These are phyloP conservation scores for Geotrichum siamense DNA, from an alignment of 1,139 yeast species.

Conservation along the genomic window DNA sequence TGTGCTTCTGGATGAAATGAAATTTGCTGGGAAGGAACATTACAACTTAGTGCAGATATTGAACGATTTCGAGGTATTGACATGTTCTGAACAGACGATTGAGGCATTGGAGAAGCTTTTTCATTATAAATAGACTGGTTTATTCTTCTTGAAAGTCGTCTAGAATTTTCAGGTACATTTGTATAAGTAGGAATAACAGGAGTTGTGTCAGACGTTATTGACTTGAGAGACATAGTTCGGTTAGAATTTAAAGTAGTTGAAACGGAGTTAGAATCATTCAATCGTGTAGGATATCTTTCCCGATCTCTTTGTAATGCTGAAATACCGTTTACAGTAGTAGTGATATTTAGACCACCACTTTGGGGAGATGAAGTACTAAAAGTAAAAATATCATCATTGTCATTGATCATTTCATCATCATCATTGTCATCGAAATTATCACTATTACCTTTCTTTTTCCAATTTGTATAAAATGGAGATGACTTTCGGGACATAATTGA, in stretches of 20 bases:
- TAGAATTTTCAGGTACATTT: conserved; percentile 15
- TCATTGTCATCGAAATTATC: conserved; percentile 3
- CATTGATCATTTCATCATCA: conserved; percentile 14
- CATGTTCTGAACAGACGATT: conserved; percentile 4
- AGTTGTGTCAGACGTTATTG: conserved; percentile 30
- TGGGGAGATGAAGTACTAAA: not conserved
- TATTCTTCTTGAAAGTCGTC: not conserved
- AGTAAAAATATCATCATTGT: not conserved
- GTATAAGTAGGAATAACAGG: conserved; percentile 35
- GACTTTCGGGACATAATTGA: not conserved
- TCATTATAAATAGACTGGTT: no score
- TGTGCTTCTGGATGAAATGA: no score
- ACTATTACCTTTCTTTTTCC: conserved; percentile 12
- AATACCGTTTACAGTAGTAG: not conserved
- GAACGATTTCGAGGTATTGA: not conserved
- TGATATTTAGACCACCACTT: not conserved
- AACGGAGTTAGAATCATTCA: conserved; percentile 4
- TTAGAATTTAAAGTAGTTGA: conserved; percentile 13
- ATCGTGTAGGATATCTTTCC: conserved; percentile 31
- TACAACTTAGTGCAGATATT: not conserved
- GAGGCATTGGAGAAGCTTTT: conserved; percentile 1
- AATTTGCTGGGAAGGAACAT: not conserved
- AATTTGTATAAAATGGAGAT: conserved; percentile 9
- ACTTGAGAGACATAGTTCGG: conserved; percentile 32
- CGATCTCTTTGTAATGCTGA: conserved; percentile 25